Evolutionary conservation across 768 basidiomycete genomes (phyloP).

Genomic region (Auriscalpium microsporum): DNA sequence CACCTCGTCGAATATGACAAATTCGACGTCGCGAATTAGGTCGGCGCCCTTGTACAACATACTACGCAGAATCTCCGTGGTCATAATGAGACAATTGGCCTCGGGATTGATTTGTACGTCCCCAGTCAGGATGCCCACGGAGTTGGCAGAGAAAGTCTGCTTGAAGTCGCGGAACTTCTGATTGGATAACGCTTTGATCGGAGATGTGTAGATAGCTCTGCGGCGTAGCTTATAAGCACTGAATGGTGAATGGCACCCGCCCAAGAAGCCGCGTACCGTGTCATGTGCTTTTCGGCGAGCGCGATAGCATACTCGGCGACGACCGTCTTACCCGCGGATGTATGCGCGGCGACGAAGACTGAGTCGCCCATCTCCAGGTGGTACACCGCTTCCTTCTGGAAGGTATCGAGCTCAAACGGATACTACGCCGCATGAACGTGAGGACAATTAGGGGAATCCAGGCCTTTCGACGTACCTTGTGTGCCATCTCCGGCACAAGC

Average conservation of each 20-base stretch:
- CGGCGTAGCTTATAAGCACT: background rate
- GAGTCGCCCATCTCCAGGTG: slow-evolving; percentile 96
- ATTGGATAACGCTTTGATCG: slow-evolving; percentile 97
- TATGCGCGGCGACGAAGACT: slow-evolving; percentile 99
- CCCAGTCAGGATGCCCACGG: slow-evolving; percentile 94
- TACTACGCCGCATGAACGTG: slow-evolving; percentile 43
- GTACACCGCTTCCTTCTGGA: slow-evolving; percentile 98
- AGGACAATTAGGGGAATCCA: no score
- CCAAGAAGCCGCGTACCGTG: slow-evolving; percentile 49
- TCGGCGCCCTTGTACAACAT: slow-evolving; percentile 99
- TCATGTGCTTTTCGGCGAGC: slow-evolving; percentile 96
- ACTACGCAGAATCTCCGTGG: slow-evolving; percentile 93
- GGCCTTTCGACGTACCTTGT: slow-evolving; percentile 45
- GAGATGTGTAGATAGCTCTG: slow-evolving; percentile 97
- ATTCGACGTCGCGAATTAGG: slow-evolving; percentile 96
- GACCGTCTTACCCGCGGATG: slow-evolving; percentile 98
- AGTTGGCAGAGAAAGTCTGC: slow-evolving; percentile 83
- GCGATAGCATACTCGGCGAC: slow-evolving; percentile 99
- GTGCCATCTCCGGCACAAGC: slow-evolving; percentile 94
- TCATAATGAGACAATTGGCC: slow-evolving; percentile 94
- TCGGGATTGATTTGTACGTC: slow-evolving; percentile 99
- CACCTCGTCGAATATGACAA: slow-evolving; percentile 99
- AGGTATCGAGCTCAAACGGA: slow-evolving; percentile 97
- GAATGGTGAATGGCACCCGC: background rate
- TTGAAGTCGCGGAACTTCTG: slow-evolving; percentile 99